Conservation (phyloP, 129 eudicot species). For the Lactuca sativa region DNA sequence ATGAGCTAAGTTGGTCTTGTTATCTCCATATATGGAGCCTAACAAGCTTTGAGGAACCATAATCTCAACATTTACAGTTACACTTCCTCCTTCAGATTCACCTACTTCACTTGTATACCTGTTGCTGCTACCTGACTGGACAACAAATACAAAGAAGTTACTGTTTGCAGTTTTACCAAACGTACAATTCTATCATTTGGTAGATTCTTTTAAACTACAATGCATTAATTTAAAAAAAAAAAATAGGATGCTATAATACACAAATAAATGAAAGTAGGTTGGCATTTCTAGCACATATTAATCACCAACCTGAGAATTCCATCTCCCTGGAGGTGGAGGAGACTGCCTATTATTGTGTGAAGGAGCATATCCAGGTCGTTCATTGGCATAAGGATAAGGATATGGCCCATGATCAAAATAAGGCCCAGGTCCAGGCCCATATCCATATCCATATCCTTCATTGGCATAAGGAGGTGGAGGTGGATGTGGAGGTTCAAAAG, state of each 20-base stretch:
- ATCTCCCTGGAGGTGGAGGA: conserved; percentile 40
- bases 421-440: conserved; percentile 16
- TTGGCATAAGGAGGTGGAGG: conserved; percentile 36
- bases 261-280: no score
- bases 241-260: no score
- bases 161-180: background rate
- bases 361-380: conserved; percentile 41
- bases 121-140: conserved; percentile 42
- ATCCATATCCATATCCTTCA: background rate
- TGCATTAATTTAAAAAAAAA: no score
- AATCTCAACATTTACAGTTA: conserved; percentile 41
- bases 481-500: conserved; percentile 36
- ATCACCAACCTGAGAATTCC: conserved; percentile 48
- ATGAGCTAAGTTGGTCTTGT: conserved; percentile 42
- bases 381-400: conserved; percentile 47
- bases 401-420: conserved; percentile 37
- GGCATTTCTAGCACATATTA: background rate
- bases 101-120: conserved; percentile 33
- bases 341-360: conserved; percentile 22
- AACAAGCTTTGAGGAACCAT: conserved; percentile 46
- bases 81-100: conserved; percentile 43
- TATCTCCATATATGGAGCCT: conserved; percentile 43
- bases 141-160: conserved; percentile 1
- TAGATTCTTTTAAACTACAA: no score
- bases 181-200: no score